These are phyloP conservation scores for Pleoardoris graminearum DNA, from an alignment of 2,329 filamentous ascomycete genomes.

Conservation along the genomic window DNA sequence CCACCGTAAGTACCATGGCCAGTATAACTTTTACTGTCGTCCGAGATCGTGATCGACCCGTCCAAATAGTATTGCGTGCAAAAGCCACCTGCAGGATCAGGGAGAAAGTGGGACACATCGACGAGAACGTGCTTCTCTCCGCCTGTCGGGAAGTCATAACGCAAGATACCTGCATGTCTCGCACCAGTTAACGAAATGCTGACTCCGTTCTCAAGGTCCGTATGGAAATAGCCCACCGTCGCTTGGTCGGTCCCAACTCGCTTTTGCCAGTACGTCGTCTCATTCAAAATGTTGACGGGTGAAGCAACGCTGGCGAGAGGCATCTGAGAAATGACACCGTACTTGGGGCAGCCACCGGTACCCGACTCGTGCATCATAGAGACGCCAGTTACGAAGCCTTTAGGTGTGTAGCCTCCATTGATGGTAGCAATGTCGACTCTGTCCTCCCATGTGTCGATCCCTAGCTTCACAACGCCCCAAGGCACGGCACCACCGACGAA, in stretches of 20 bases:
- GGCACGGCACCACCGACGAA: constrained; percentile 40
- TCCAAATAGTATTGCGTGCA: constrained; percentile 31
- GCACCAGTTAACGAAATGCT: constrained; percentile 62
- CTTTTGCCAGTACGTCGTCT: constrained; percentile 46
- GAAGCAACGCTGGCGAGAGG: constrained; percentile 49
- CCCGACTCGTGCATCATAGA: constrained; percentile 44
- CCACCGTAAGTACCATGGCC: constrained; percentile 31
- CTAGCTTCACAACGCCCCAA: constrained; percentile 42
- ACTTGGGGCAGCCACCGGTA: constrained; percentile 71
- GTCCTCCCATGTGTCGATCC: constrained; percentile 40
- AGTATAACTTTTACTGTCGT: constrained; percentile 27
- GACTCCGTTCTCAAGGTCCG: constrained; percentile 59
- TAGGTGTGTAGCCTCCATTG: constrained; percentile 45
- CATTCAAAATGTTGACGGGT: constrained; percentile 46
- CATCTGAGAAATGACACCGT: constrained; percentile 64
- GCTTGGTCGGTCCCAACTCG: constrained; percentile 46
- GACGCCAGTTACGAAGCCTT: constrained; percentile 42
- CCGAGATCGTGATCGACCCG: constrained; percentile 22
- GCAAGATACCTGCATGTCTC: constrained; percentile 61
- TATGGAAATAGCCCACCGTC: constrained; percentile 65
- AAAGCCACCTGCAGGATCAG: constrained; percentile 23
- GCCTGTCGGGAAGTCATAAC: constrained; percentile 57
- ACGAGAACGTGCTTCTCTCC: constrained; percentile 48
- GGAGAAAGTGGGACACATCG: constrained; percentile 50
- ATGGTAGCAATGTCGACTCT: constrained; percentile 25